Conservation (phyloP, 495 filamentous ascomycete species). For the Friedmanniomyces simplex region DNA sequence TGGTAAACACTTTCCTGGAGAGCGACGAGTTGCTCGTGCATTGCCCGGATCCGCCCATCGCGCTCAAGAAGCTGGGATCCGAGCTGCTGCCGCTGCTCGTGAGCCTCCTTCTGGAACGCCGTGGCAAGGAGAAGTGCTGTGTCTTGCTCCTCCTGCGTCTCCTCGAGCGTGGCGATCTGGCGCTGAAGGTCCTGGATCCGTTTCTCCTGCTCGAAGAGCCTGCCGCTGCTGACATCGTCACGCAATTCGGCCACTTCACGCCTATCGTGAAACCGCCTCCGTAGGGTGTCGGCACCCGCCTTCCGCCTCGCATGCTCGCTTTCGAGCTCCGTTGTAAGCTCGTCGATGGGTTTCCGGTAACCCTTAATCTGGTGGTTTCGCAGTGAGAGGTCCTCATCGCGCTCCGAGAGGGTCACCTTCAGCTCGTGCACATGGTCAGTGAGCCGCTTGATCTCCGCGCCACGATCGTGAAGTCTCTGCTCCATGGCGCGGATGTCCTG, state of each 20-base stretch:
- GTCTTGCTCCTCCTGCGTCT: not conserved
- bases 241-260: not conserved
- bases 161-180: not conserved
- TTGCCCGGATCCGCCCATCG: not conserved
- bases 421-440: not conserved
- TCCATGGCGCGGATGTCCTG: not conserved
- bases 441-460: not conserved
- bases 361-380: not conserved
- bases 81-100: not conserved
- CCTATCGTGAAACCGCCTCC: not conserved
- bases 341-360: not conserved
- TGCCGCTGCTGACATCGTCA: not conserved
- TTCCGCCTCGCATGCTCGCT: not conserved
- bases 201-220: slow-evolving; percentile 3
- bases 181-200: not conserved
- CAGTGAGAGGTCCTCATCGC: not conserved
- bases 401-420: not conserved
- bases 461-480: not conserved
- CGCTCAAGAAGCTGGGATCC: not conserved
- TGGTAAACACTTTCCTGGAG: not conserved
- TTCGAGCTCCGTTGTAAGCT: not conserved
- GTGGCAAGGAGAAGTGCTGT: not conserved
- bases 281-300: not conserved
- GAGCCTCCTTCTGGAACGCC: not conserved
- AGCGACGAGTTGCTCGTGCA: not conserved